Percentiles rank a stretch among this genome's conserved stretches.
These are phyloP conservation scores for Schwanniomyces etchellsii DNA, from an alignment of 1,139 yeast species.

Conservation along the genomic window DNA sequence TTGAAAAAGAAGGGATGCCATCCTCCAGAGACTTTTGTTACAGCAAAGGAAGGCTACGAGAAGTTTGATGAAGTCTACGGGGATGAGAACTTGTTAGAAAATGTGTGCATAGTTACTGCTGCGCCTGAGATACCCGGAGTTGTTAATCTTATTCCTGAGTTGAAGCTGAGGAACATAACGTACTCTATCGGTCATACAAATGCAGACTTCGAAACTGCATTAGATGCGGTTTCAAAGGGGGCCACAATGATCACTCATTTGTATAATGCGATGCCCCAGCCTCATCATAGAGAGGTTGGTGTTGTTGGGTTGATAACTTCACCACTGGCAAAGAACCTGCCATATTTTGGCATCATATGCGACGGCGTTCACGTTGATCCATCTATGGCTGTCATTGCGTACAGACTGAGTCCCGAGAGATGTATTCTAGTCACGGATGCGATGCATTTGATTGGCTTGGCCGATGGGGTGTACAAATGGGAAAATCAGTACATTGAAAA, in stretches of 20 bases:
- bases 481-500: slow-evolving; percentile 45
- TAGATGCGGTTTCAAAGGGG: slow-evolving; percentile 46
- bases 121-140: slow-evolving; percentile 61
- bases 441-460: slow-evolving; percentile 49
- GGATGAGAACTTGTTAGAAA: slow-evolving; percentile 28
- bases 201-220: slow-evolving; percentile 43
- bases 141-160: slow-evolving; percentile 40
- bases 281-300: slow-evolving; percentile 59
- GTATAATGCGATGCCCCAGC: slow-evolving; percentile 66
- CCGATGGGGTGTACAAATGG: slow-evolving; percentile 48
- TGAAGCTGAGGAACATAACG: slow-evolving; percentile 30
- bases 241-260: slow-evolving; percentile 60
- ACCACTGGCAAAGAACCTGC: slow-evolving; percentile 29
- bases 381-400: slow-evolving; percentile 49
- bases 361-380: slow-evolving; percentile 65
- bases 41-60: slow-evolving; percentile 35
- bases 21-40: slow-evolving; percentile 50
- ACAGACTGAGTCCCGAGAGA: slow-evolving; percentile 48
- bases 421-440: slow-evolving; percentile 61
- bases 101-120: slow-evolving; percentile 51
- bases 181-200: slow-evolving; percentile 57
- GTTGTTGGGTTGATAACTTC: slow-evolving; percentile 50
- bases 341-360: slow-evolving; percentile 54
- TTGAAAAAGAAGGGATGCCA: slow-evolving; percentile 58
- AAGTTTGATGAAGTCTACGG: slow-evolving; percentile 44